A percentile compares a stretch with the other conserved stretches of the same genome.
These are phyloP conservation scores for Gomphus bonarii DNA, from an alignment of 1,284 basidiomycete species.

Conservation along the genomic window DNA sequence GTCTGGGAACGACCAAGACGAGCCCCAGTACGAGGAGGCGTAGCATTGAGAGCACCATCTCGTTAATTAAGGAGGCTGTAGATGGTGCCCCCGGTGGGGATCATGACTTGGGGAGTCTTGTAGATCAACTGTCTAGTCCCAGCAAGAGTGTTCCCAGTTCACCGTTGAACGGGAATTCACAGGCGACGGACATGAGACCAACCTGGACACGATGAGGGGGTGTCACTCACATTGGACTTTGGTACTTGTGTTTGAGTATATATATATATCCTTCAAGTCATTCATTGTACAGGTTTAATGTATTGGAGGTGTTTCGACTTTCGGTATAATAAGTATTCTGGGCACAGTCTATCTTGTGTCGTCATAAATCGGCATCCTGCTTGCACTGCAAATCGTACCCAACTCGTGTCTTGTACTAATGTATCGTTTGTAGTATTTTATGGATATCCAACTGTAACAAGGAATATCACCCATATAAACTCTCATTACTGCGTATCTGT, in stretches of 20 bases:
- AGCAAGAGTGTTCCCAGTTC: not conserved
- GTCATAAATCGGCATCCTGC: too few species aligned
- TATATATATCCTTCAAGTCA: not conserved
- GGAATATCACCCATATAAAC: too few species aligned
- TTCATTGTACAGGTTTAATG: not conserved
- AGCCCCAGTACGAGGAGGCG: slow-evolving; percentile 88
- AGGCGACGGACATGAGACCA: not conserved
- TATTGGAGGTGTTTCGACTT: not conserved
- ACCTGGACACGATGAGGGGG: not conserved
- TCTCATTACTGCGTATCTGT: too few species aligned
- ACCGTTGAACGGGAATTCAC: not conserved
- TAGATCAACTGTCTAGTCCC: slow-evolving; percentile 1
- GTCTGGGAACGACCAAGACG: slow-evolving; percentile 93
- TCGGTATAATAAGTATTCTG: not conserved
- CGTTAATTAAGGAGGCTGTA: slow-evolving; percentile 59
- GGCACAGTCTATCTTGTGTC: too few species aligned
- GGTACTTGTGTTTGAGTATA: not conserved
- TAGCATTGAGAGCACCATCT: slow-evolving; percentile 93
- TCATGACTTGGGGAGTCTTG: not conserved
- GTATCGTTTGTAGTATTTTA: too few species aligned
- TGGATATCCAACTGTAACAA: too few species aligned
- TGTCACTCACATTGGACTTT: too few species aligned
- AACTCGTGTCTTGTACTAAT: too few species aligned
- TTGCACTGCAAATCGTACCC: too few species aligned
- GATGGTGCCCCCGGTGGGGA: slow-evolving; percentile 1